Evolutionary conservation across 2,329 filamentous ascomycete genomes (phyloP).

Genomic region (Raffaelea deltoideospora): DNA sequence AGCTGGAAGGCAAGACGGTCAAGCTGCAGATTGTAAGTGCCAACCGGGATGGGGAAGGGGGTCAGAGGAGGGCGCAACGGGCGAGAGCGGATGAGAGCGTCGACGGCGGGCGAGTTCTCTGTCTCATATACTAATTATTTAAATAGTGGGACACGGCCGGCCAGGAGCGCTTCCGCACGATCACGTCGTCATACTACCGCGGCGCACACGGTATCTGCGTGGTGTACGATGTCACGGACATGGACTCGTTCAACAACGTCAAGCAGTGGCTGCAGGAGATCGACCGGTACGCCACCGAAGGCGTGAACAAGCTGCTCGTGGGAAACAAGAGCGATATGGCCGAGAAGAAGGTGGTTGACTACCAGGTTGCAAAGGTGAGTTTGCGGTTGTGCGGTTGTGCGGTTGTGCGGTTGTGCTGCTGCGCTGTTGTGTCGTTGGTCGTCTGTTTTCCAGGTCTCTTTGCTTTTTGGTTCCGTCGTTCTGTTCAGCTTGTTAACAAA

Average conservation of each 20-base stretch:
- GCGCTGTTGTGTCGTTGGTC: neutral
- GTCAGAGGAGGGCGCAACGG: slow-evolving; percentile 5
- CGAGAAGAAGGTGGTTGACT: slow-evolving; percentile 99
- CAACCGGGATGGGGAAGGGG: slow-evolving; percentile 8
- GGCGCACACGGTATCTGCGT: slow-evolving; percentile 98
- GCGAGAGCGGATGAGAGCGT: neutral
- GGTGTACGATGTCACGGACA: slow-evolving; percentile 99
- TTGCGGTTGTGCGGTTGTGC: too few relatives aligned
- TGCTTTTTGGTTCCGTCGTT: too few relatives aligned
- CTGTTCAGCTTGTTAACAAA: neutral
- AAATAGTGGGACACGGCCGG: slow-evolving; percentile 94
- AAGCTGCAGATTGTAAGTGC: slow-evolving; percentile 86
- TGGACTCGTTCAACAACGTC: slow-evolving; percentile 99
- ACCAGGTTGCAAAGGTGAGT: slow-evolving; percentile 93
- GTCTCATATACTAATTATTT: neutral
- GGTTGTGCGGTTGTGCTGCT: too few relatives aligned
- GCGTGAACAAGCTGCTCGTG: slow-evolving; percentile 97
- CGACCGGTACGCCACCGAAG: slow-evolving; percentile 96
- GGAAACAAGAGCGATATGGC: slow-evolving; percentile 99
- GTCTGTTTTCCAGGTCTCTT: neutral
- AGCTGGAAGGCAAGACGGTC: slow-evolving; percentile 98
- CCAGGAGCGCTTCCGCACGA: slow-evolving; percentile 98
- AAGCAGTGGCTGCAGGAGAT: slow-evolving; percentile 99
- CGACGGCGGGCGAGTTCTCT: too few relatives aligned
- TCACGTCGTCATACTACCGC: slow-evolving; percentile 98